These are phyloP conservation scores for Closterium sp. DNA, from an alignment of 139 green algal genomes.

Conservation along the genomic window DNA sequence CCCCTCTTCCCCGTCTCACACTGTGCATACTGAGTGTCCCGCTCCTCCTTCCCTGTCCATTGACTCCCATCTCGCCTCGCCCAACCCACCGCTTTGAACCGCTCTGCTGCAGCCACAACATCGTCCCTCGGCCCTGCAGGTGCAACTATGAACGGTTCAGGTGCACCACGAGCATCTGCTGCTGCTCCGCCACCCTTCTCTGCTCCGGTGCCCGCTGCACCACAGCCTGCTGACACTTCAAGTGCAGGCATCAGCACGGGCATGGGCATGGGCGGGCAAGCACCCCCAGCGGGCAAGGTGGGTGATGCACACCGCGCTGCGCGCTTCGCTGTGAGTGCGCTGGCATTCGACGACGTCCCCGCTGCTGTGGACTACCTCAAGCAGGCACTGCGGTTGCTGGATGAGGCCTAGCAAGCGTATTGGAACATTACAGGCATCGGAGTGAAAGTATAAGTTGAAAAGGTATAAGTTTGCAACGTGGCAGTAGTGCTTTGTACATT, in stretches of 20 bases:
- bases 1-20: not conserved
- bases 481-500: too few relatives aligned
- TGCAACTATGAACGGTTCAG: too few relatives aligned
- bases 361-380: conserved; percentile 53
- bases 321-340: conserved; percentile 52
- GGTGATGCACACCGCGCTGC: conserved; percentile 52
- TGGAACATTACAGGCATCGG: too few relatives aligned
- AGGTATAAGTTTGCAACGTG: too few relatives aligned
- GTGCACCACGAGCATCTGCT: not conserved
- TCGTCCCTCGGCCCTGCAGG: not conserved
- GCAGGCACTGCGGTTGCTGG: conserved; percentile 5
- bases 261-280: not conserved
- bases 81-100: too few relatives aligned
- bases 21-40: not conserved
- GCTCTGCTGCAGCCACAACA: not conserved
- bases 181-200: not conserved
- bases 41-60: too few relatives aligned
- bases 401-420: not conserved
- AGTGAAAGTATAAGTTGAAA: too few relatives aligned
- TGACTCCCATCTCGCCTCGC: too few relatives aligned
- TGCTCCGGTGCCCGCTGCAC: not conserved
- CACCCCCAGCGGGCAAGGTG: conserved; percentile 28
- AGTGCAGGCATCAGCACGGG: not conserved
- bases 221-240: not conserved
- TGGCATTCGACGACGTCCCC: conserved; percentile 55